Evolutionary conservation across 192 early-diverging fungal species (phyloP).

Genomic region (Podila horticola): DNA sequence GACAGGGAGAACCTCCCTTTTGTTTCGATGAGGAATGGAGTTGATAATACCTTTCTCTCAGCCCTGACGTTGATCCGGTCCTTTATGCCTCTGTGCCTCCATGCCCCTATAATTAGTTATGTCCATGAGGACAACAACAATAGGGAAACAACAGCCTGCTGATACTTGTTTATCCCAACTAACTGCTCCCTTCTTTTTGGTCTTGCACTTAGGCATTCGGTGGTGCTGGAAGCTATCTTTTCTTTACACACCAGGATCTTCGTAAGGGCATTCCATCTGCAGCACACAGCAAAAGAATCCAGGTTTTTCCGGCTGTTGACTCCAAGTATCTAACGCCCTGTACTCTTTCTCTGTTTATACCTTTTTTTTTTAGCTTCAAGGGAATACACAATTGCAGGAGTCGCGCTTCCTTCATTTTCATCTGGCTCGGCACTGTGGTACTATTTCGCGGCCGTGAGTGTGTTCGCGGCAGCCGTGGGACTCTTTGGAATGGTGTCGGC

Average conservation of each 20-base stretch:
- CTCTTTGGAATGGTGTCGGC: constrained; percentile 40
- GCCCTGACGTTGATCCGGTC: constrained; percentile 1
- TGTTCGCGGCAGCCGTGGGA: constrained; percentile 41
- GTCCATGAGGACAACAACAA: too few relatives aligned
- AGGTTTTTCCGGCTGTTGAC: neutral
- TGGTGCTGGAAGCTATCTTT: constrained; percentile 32
- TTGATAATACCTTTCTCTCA: neutral
- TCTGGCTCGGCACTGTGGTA: constrained; percentile 39
- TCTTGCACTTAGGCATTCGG: constrained; percentile 23
- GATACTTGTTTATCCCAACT: neutral
- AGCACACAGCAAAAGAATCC: neutral
- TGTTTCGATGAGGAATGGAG: too few relatives aligned
- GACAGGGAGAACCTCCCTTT: too few relatives aligned
- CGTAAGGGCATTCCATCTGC: constrained; percentile 11
- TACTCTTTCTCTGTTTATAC: neutral
- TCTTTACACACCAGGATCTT: constrained; percentile 38
- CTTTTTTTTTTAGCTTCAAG: constrained; percentile 20
- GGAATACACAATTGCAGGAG: constrained; percentile 9
- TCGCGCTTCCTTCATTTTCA: constrained; percentile 10
- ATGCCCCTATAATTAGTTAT: too few relatives aligned
- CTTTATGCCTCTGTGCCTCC: neutral
- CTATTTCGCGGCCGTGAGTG: constrained; percentile 36
- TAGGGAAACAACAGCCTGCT: too few relatives aligned
- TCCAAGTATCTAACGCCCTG: neutral
- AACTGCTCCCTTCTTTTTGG: neutral